These are phyloP conservation scores for Breviolum minutum DNA, from an alignment of 73 alveolate species.

Conservation along the genomic window DNA sequence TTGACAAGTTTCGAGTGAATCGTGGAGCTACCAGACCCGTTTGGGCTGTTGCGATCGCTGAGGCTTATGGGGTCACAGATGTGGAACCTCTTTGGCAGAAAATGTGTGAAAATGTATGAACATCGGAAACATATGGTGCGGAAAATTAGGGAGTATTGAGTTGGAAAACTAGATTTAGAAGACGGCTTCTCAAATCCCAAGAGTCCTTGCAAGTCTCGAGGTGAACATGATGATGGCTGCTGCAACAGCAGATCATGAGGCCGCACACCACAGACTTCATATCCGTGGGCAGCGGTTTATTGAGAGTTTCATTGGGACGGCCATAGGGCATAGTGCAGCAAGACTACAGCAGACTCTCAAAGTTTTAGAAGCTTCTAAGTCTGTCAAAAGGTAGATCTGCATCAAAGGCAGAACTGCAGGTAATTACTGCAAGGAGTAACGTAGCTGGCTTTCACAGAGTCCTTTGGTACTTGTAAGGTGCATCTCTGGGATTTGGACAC, in stretches of 20 bases:
- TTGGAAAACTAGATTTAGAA: neutral
- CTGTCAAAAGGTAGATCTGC: too few species aligned
- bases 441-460: too few species aligned
- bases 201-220: neutral
- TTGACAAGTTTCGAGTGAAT: conserved; percentile 82
- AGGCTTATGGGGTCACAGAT: neutral
- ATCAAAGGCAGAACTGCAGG: too few species aligned
- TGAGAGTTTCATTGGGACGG: neutral
- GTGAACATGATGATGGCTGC: conserved; percentile 95
- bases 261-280: neutral
- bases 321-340: neutral
- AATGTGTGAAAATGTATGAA: too few species aligned
- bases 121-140: neutral
- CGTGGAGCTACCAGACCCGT: conserved; percentile 69
- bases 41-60: conserved; percentile 83
- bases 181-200: neutral
- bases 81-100: neutral
- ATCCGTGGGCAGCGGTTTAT: neutral
- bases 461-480: neutral
- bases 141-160: neutral
- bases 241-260: conserved; percentile 89
- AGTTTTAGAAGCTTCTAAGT: too few species aligned
- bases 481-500: conserved; percentile 82
- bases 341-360: too few species aligned
- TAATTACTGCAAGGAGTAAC: too few species aligned